Percentiles rank a stretch among this genome's conserved stretches.
Conservation (phyloP, 768 basidiomycete species). For the Exidia glandulosa region DNA sequence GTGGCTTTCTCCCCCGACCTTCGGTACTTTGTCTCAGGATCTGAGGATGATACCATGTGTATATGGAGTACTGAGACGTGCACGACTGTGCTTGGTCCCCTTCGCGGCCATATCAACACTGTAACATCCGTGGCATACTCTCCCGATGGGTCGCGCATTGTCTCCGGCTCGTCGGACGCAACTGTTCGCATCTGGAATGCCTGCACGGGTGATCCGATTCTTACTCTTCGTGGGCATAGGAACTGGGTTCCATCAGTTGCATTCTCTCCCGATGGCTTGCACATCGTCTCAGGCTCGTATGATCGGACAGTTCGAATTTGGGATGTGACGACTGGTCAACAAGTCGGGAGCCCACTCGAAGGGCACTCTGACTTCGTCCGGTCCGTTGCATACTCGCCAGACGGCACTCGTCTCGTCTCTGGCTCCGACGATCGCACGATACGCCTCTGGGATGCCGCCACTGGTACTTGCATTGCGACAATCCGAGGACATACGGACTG, state of each 20-base stretch:
- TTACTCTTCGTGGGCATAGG: slow-evolving; percentile 8
- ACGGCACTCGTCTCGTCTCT: slow-evolving; percentile 10
- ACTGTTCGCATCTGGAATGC: slow-evolving; percentile 6
- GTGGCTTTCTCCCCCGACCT: background rate
- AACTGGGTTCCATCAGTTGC: slow-evolving; percentile 10
- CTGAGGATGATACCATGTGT: too few relatives aligned
- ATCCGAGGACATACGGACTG: slow-evolving; percentile 12
- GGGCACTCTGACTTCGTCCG: too few relatives aligned
- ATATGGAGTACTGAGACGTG: too few relatives aligned
- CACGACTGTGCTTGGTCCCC: too few relatives aligned
- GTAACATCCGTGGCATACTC: background rate
- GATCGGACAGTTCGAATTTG: slow-evolving; percentile 17
- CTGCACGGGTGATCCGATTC: slow-evolving; percentile 1
- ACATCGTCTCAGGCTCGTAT: slow-evolving; percentile 16
- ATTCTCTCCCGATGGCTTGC: slow-evolving; percentile 15
- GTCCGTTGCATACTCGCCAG: too few relatives aligned
- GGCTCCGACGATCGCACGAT: too few relatives aligned
- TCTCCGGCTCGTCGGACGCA: slow-evolving; percentile 5
- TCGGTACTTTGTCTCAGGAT: too few relatives aligned
- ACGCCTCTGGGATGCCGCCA: too few relatives aligned
- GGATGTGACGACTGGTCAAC: slow-evolving; percentile 10
- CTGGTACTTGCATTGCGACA: too few relatives aligned
- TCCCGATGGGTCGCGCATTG: slow-evolving; percentile 9
- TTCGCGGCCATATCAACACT: too few relatives aligned
- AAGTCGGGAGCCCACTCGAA: too few relatives aligned